phyloP scores from a whole-genome alignment of 2,329 filamentous ascomycete genomes.

The Ophiocordyceps polyrhachis-furcata region DNA sequence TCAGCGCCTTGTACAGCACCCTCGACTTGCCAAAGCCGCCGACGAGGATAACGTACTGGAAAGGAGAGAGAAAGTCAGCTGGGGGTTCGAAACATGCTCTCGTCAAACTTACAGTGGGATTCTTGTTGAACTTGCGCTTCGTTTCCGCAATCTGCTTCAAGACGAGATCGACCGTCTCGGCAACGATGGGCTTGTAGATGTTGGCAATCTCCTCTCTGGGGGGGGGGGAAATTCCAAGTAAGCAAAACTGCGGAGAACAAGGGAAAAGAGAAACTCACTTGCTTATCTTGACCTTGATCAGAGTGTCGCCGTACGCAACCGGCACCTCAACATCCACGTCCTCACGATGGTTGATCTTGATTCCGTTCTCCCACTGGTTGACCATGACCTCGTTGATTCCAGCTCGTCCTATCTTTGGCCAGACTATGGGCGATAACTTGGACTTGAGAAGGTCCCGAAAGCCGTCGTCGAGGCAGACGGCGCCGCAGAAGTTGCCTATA shows the following conservation, averaged over 20 bases:
- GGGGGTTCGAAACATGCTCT: too few relatives aligned
- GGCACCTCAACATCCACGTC: slow-evolving; percentile 5
- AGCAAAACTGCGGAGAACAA: too few relatives aligned
- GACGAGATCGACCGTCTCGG: background rate
- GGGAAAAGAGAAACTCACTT: background rate
- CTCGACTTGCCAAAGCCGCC: slow-evolving; percentile 18
- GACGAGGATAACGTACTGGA: slow-evolving; percentile 18
- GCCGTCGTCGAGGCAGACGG: slow-evolving; percentile 18
- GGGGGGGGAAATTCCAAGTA: background rate
- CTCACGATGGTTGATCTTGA: slow-evolving; percentile 10
- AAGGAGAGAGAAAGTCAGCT: too few relatives aligned
- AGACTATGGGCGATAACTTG: slow-evolving; percentile 5
- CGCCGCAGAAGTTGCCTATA: slow-evolving; percentile 19
- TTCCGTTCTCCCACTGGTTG: slow-evolving; percentile 11
- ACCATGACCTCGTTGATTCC: slow-evolving; percentile 7
- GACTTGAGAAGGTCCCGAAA: slow-evolving; percentile 13
- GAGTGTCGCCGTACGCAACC: slow-evolving; percentile 3
- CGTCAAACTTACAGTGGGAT: slow-evolving; percentile 14
- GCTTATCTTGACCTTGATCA: background rate
- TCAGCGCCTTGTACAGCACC: slow-evolving; percentile 10
- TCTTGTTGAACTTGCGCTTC: background rate
- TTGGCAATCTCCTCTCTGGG: slow-evolving; percentile 7
- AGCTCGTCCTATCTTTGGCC: slow-evolving; percentile 1
- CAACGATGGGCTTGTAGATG: slow-evolving; percentile 1
- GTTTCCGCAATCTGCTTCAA: background rate